Conservation (phyloP, 164 flowering plant species). For the Chimonanthus salicifolius region DNA sequence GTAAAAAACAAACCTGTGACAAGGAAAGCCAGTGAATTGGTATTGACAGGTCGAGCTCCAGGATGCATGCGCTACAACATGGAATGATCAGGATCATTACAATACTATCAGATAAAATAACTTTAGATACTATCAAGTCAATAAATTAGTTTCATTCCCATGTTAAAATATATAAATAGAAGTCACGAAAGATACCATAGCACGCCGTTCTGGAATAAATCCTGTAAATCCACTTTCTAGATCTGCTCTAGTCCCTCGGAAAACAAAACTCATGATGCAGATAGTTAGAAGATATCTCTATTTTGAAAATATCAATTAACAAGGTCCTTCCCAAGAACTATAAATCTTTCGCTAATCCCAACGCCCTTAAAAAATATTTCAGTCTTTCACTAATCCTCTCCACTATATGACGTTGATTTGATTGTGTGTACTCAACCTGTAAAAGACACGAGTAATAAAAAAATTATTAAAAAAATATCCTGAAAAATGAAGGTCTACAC, state of each 20-base stretch:
- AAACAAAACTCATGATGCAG: slow-evolving; percentile 66
- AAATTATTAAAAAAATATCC: too few species aligned
- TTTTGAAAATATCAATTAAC: neutral
- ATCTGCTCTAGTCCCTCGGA: slow-evolving; percentile 70
- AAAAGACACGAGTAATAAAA: neutral
- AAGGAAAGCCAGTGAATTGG: slow-evolving; percentile 78
- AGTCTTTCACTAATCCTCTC: too few species aligned
- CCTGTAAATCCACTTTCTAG: slow-evolving; percentile 71
- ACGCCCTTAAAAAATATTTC: too few species aligned
- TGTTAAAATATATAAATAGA: neutral
- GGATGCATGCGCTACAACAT: slow-evolving; percentile 66
- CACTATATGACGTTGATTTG: neutral
- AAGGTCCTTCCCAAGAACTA: neutral
- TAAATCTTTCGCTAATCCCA: neutral
- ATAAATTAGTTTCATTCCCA: neutral
- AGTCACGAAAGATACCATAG: slow-evolving; percentile 43
- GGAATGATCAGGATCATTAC: neutral
- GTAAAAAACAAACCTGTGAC: slow-evolving; percentile 54
- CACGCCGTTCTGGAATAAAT: slow-evolving; percentile 63
- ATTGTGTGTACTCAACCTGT: neutral
- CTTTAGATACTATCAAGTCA: neutral
- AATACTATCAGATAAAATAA: neutral
- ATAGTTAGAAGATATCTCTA: slow-evolving; percentile 1
- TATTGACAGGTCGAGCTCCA: slow-evolving; percentile 53
- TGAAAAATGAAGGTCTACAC: too few species aligned